Evolutionary conservation across 352 stramenopile genomes (phyloP).

Genomic region (Phytophthora kernoviae): DNA sequence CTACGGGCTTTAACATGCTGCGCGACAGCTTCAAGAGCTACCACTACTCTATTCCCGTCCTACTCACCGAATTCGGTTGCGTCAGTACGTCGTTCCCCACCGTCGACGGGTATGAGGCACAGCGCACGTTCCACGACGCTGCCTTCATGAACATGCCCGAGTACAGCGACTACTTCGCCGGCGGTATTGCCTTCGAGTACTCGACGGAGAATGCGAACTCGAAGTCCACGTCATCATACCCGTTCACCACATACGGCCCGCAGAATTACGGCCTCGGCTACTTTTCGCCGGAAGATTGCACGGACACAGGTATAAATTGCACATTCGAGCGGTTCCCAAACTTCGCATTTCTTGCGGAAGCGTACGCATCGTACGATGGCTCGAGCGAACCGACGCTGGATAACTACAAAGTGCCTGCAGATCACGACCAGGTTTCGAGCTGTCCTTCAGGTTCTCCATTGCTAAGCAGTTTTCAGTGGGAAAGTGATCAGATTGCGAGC

Average conservation of each 20-base stretch:
- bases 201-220: constrained; percentile 81
- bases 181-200: constrained; percentile 82
- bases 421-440: constrained; percentile 3
- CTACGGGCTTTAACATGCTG: constrained; percentile 64
- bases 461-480: constrained; percentile 13
- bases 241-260: constrained; percentile 64
- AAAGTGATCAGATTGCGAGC: background rate
- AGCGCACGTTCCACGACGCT: constrained; percentile 78
- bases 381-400: constrained; percentile 35
- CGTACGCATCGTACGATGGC: constrained; percentile 42
- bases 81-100: constrained; percentile 37
- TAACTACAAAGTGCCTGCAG: constrained; percentile 5
- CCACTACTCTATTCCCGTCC: constrained; percentile 47
- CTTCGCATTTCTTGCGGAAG: constrained; percentile 56
- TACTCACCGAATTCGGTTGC: constrained; percentile 42
- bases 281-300: constrained; percentile 66
- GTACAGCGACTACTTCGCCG: constrained; percentile 67
- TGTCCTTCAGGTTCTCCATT: constrained; percentile 4
- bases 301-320: constrained; percentile 46
- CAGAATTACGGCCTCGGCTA: constrained; percentile 86
- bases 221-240: constrained; percentile 55
- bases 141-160: constrained; percentile 53
- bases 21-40: constrained; percentile 60
- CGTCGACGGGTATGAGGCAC: constrained; percentile 64
- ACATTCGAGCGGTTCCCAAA: constrained; percentile 65